Evolutionary conservation across 2,329 filamentous ascomycete species (phyloP).

Genomic region (Aspergillus neotritici): DNA sequence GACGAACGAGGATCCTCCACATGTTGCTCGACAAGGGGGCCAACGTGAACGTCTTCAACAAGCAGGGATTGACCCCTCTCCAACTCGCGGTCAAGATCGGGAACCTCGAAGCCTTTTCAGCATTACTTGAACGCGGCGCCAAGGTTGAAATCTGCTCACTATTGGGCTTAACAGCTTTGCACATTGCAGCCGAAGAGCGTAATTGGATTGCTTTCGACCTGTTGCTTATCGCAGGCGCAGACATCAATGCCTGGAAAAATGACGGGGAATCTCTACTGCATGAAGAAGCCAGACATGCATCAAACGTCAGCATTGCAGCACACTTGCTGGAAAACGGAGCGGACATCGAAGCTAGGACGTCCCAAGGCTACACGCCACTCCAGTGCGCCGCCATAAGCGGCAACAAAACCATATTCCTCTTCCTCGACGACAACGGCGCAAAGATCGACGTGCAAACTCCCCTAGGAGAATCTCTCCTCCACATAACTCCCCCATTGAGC

Average conservation of each 20-base stretch:
- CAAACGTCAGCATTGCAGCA: conserved; percentile 13
- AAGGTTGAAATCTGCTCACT: conserved; percentile 20
- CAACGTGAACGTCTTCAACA: conserved; percentile 18
- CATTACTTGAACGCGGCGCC: conserved; percentile 23
- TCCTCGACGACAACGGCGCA: conserved; percentile 20
- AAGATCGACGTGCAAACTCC: conserved; percentile 21
- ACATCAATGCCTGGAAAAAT: conserved; percentile 27
- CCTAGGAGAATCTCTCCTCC: conserved; percentile 25
- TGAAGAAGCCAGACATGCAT: conserved; percentile 15
- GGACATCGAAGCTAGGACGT: conserved; percentile 24
- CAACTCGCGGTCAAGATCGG: conserved; percentile 25
- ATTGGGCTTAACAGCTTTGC: conserved; percentile 22
- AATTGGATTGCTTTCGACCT: conserved; percentile 30
- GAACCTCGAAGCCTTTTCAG: conserved; percentile 26
- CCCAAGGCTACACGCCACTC: conserved; percentile 25
- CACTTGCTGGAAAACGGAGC: conserved; percentile 23
- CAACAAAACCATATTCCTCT: conserved; percentile 24
- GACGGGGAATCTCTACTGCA: conserved; percentile 27
- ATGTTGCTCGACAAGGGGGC: conserved; percentile 29
- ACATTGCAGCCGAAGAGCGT: conserved; percentile 18
- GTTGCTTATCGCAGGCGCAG: conserved; percentile 23
- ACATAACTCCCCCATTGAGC: conserved; percentile 22
- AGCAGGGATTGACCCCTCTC: conserved; percentile 24
- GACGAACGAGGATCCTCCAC: conserved; percentile 21
- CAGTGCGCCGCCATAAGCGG: conserved; percentile 25